Percentiles rank a stretch among this genome's conserved stretches.
Conservation (phyloP, 768 basidiomycete genomes). For the Mycena metata region DNA sequence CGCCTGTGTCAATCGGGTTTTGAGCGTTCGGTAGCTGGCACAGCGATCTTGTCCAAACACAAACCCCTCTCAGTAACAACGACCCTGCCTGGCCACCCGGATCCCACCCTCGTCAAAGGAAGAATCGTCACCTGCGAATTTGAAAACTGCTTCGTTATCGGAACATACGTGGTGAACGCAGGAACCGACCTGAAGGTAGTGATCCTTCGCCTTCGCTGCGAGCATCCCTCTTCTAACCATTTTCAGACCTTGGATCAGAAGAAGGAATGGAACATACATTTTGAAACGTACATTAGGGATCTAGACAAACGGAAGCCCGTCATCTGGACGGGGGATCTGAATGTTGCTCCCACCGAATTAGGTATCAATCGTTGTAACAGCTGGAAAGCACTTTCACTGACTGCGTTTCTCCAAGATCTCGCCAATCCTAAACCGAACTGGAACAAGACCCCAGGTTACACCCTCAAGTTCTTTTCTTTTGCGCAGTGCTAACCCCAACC, state of each 20-base stretch:
- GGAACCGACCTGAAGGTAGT: constrained; percentile 80
- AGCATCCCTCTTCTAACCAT: background rate
- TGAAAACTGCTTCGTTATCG: constrained; percentile 74
- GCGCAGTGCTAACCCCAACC: too few species aligned
- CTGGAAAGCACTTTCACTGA: background rate
- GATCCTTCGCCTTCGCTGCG: background rate
- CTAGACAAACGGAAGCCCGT: constrained; percentile 86
- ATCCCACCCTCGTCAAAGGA: constrained; percentile 74
- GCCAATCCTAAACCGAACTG: constrained; percentile 79
- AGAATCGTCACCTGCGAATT: constrained; percentile 90
- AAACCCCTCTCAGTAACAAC: constrained; percentile 76
- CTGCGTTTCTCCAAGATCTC: constrained; percentile 62
- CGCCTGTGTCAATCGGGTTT: background rate
- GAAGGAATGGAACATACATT: constrained; percentile 84
- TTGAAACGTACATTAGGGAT: constrained; percentile 77
- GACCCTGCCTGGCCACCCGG: constrained; percentile 82
- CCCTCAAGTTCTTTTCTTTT: too few species aligned
- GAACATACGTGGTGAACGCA: constrained; percentile 90
- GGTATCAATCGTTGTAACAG: constrained; percentile 54
- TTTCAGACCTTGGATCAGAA: constrained; percentile 81
- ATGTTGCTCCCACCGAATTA: constrained; percentile 84
- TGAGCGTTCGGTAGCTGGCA: constrained; percentile 68
- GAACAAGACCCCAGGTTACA: constrained; percentile 86
- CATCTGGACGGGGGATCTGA: constrained; percentile 91
- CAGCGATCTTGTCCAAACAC: constrained; percentile 83